A percentile compares a stretch with the other conserved stretches of the same genome.
Conservation (phyloP, 306 rosid genomes). For the Pueraria montana region DNA sequence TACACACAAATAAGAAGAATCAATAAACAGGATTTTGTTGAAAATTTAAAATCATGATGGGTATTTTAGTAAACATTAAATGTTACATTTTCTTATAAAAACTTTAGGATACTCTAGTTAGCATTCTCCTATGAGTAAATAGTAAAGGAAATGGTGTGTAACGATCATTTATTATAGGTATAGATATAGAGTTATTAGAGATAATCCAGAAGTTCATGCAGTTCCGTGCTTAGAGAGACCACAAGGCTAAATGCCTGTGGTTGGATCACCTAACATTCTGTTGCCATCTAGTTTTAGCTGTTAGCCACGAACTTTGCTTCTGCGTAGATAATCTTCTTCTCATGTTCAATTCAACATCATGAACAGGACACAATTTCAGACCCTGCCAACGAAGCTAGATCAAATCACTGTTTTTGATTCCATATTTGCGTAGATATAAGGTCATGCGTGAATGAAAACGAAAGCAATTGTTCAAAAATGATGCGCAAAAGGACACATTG, state of each 20-base stretch:
- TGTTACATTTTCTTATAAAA: background rate
- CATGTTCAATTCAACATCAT: slow-evolving; percentile 15
- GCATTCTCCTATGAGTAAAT: background rate
- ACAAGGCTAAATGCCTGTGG: background rate
- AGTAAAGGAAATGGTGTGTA: background rate
- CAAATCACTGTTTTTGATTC: slow-evolving; percentile 21
- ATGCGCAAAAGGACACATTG: background rate
- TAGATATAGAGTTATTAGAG: background rate
- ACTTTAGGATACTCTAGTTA: background rate
- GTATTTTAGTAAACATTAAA: background rate
- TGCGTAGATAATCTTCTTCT: slow-evolving; percentile 7
- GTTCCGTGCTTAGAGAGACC: background rate
- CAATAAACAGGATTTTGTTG: background rate
- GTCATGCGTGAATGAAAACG: background rate
- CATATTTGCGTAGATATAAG: background rate
- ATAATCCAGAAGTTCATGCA: slow-evolving; percentile 4
- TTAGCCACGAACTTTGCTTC: background rate
- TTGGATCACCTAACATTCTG: slow-evolving; percentile 19
- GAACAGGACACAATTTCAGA: slow-evolving; percentile 2
- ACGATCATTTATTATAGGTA: background rate
- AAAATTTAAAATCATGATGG: background rate
- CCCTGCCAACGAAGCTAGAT: background rate
- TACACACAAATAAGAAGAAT: background rate
- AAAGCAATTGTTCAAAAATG: background rate
- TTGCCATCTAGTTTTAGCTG: slow-evolving; percentile 37